Percentiles rank a stretch among this genome's conserved stretches.
Evolutionary conservation across 2,329 filamentous ascomycete species (phyloP).

Genomic region (Exophiala bonariae): DNA sequence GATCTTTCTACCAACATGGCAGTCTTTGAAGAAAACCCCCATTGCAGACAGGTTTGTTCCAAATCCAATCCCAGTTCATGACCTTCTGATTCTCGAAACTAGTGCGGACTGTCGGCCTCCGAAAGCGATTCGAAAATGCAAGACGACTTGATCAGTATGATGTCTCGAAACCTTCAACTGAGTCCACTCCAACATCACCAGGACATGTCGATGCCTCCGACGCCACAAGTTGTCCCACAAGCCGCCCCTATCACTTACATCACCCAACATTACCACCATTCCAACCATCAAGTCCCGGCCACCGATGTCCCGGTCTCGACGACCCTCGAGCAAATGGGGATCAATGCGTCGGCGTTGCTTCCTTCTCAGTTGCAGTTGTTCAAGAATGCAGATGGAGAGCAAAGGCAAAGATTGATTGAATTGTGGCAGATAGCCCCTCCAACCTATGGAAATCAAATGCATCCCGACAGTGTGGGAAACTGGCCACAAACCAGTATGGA

Average conservation of each 20-base stretch:
- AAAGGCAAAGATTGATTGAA: slow-evolving; percentile 74
- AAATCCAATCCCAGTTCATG: slow-evolving; percentile 20
- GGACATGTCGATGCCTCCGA: slow-evolving; percentile 32
- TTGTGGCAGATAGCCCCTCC: slow-evolving; percentile 83
- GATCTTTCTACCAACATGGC: slow-evolving; percentile 37
- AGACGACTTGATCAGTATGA: slow-evolving; percentile 79
- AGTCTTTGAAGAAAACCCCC: slow-evolving; percentile 38
- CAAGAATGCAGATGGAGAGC: slow-evolving; percentile 68
- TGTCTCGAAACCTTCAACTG: slow-evolving; percentile 73
- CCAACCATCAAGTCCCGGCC: slow-evolving; percentile 60
- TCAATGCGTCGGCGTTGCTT: slow-evolving; percentile 69
- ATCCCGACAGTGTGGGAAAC: slow-evolving; percentile 58
- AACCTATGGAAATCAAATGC: slow-evolving; percentile 54
- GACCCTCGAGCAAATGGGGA: slow-evolving; percentile 54
- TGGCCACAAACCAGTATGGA: slow-evolving; percentile 59
- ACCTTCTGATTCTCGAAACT: slow-evolving; percentile 26
- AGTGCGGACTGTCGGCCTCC: slow-evolving; percentile 44
- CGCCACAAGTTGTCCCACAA: slow-evolving; percentile 29
- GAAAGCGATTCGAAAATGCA: slow-evolving; percentile 63
- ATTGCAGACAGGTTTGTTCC: slow-evolving; percentile 42
- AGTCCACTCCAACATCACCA: slow-evolving; percentile 35
- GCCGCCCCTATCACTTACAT: slow-evolving; percentile 65
- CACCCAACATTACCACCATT: slow-evolving; percentile 82
- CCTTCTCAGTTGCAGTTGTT: slow-evolving; percentile 77
- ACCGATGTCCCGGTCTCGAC: slow-evolving; percentile 53